Percentiles rank a stretch among this genome's conserved stretches.
These are phyloP conservation scores for Omphalea diandra DNA, from an alignment of 441 rosid genomes.

Conservation along the genomic window DNA sequence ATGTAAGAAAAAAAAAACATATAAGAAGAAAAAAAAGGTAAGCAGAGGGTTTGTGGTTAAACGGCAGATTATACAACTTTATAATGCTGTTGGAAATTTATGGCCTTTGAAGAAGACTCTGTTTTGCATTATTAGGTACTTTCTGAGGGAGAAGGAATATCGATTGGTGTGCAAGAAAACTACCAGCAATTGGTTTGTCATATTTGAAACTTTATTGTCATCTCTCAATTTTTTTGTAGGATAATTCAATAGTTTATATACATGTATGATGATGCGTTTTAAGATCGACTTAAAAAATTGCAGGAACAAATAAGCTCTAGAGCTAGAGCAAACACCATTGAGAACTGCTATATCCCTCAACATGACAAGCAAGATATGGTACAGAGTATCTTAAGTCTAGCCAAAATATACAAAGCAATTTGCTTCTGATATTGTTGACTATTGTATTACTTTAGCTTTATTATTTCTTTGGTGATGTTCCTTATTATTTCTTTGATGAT, in stretches of 20 bases:
- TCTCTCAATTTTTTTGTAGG: not conserved
- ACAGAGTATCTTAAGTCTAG: not conserved
- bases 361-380: conserved; percentile 41
- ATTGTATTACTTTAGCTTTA: not conserved
- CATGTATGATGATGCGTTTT: not conserved
- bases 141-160: conserved; percentile 30
- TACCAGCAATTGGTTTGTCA: conserved; percentile 38
- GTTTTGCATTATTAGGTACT: conserved; percentile 33
- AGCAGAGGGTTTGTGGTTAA: conserved; percentile 19
- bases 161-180: conserved; percentile 37
- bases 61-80: not conserved
- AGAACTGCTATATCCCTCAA: conserved; percentile 43
- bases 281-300: conserved; percentile 1
- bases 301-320: conserved; percentile 49
- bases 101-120: conserved; percentile 14
- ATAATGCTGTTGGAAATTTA: not conserved
- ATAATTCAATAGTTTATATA: not conserved
- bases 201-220: too few relatives aligned
- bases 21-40: conserved; percentile 60
- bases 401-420: not conserved
- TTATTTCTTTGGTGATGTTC: not conserved
- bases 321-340: conserved; percentile 32
- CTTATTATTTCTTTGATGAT: not conserved
- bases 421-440: conserved; percentile 4
- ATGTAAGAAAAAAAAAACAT: conserved; percentile 43